A percentile compares a stretch with the other conserved stretches of the same genome.
Evolutionary conservation across 371 early-diverging fungal genomes (phyloP).

Genomic region (Umbelopsis sp.): DNA sequence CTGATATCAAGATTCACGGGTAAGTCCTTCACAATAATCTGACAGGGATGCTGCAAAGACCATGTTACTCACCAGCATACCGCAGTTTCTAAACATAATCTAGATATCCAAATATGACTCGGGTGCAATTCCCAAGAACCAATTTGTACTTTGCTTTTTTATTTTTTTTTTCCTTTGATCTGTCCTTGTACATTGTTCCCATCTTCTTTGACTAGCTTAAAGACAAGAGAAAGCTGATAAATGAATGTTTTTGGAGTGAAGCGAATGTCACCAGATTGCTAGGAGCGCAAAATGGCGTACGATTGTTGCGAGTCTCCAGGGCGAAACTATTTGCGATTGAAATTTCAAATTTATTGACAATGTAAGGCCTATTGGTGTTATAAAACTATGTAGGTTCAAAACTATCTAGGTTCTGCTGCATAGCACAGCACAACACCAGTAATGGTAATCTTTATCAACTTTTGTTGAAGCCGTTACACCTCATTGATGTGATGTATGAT

Average conservation of each 20-base stretch:
- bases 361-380: too few species aligned
- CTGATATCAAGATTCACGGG: constrained; percentile 93
- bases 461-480: too few species aligned
- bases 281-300: background rate
- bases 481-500: too few species aligned
- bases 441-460: too few species aligned
- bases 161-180: constrained; percentile 6
- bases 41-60: background rate
- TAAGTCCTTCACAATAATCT: background rate
- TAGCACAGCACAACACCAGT: too few species aligned
- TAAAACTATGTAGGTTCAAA: too few species aligned
- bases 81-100: constrained; percentile 22
- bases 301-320: background rate
- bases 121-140: constrained; percentile 39
- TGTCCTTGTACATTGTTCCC: constrained; percentile 19
- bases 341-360: too few species aligned
- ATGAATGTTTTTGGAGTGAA: background rate
- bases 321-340: too few species aligned
- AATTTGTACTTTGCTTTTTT: constrained; percentile 11
- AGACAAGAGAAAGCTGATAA: constrained; percentile 15
- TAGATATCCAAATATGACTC: constrained; percentile 36
- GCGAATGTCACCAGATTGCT: background rate
- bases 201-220: constrained; percentile 1
- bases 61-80: background rate
- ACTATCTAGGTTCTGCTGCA: too few species aligned